Evolutionary conservation across 2,329 filamentous ascomycete genomes (phyloP), one percentile per base, ranked within the genome.

Genomic region (Trichoderma sp.): DNA sequence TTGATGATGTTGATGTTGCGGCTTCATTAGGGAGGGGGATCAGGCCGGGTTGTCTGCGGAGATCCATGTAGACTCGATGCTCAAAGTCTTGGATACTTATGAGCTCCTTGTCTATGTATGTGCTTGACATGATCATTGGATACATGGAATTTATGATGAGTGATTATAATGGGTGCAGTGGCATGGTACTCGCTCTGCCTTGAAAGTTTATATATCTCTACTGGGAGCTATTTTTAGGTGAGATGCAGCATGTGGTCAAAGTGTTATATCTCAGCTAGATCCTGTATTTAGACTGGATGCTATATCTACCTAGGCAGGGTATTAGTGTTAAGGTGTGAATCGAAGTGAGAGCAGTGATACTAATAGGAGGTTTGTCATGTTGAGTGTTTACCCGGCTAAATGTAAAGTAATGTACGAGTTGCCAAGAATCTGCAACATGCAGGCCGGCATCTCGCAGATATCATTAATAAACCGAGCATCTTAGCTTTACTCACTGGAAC

Each of bases 321-420:
- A n/a, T 45, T 3, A 9, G 29, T 45, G 4, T 45, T 1, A n/a
- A 45, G 18, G 3, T 8, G 2, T 6, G 45, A 12, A n/a, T 6
- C n/a, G 45, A 0, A 12, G n/a, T 12, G 0, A 6, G n/a, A 53
- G 1, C 1, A 21, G n/a, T 21, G n/a, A 53, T 21, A 8, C 6
- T 11, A 12, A 53, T 1, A 21, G n/a, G 8, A 12, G 9, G 9
- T 21, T 53, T 53, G 9, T 53, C 0, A n/a, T 6, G 14, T 31
- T 29, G 56, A 12, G 56, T 60, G 27, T 31, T 29, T 60, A 16
- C 3, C 63, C 14, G 6, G 35, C 63, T 45, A 45, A 38, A 66
- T 16, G 12, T 27, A n/a, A 45, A 29, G 6, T 18, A n/a, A 53
- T 3, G 18, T 31, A n/a, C 27, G 12, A 18, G 7, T 7, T 60